Evolutionary conservation across 1,284 basidiomycete genomes (phyloP), one percentile per base, ranked within the genome.

Genomic region (Ganoderma sinense): DNA sequence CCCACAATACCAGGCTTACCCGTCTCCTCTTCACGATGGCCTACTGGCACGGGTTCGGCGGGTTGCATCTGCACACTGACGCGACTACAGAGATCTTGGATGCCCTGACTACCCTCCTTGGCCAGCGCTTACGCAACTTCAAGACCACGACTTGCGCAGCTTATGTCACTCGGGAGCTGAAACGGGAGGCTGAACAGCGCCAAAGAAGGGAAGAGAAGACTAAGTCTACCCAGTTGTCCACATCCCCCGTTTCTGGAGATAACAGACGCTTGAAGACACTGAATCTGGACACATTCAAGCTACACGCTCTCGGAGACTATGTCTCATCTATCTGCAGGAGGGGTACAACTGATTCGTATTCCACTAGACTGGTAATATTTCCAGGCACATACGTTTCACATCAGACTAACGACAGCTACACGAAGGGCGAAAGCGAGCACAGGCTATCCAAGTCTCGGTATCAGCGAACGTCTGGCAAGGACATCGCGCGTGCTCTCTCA

Each of bases 1-100:
- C 45, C 7, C 45, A 51, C n/a, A 51, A 51, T 10, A 26, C 6
- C 75, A 80, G 69, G 75, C 1, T 80, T 5, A 43, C 69, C 13
- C 60, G 71, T 1, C 69, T 82, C 0, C 71, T 82, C 0, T 81
- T 72, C 69, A 26, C 51, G 0, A 36, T 76, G 5, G 74, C 74
- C 0, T 53, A 75, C 11, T 79, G 78, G 77, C 80, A 81, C 63
- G 76, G 71, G 0, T 59, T 79, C 1, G 78, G 78, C 0, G 81
- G 81, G 68, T 69, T 81, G 23, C 74, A 78, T 2, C 66, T 80
- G 45, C 80, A 81, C 62, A 80, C 78, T 4, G 75, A 78, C 6
- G 60, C 40, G 0, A 76, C 79, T 0, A 63, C 80, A 0, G 39
- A 29, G 0, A 43, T 70, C 31, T 68, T 80, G 3, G 62, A 74